Conservation (phyloP, 2,329 filamentous ascomycete species). For the Trichoderma hamatum region DNA sequence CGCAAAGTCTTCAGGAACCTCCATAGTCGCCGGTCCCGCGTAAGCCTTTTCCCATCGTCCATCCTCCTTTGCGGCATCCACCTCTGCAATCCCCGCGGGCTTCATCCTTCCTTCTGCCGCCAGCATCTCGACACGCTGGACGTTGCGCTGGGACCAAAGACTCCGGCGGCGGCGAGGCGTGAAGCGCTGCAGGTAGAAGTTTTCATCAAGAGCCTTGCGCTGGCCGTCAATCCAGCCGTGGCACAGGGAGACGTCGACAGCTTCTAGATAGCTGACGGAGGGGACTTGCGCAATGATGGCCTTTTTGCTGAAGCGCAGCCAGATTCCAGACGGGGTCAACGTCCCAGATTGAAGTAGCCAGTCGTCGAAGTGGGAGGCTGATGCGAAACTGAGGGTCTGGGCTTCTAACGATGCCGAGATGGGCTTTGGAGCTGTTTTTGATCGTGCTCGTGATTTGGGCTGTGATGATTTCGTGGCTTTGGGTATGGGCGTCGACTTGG, state of each 20-base stretch:
- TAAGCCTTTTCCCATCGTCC: constrained; percentile 64
- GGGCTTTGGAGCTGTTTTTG: neutral
- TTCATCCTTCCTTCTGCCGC: constrained; percentile 52
- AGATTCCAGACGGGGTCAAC: constrained; percentile 43
- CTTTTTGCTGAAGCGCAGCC: constrained; percentile 56
- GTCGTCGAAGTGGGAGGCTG: constrained; percentile 38
- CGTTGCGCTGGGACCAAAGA: constrained; percentile 64
- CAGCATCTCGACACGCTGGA: constrained; percentile 52
- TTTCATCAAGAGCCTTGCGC: constrained; percentile 47
- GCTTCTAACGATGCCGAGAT: neutral
- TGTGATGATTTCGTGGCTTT: neutral
- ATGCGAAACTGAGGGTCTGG: constrained; percentile 36
- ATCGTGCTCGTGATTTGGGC: neutral
- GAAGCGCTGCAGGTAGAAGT: constrained; percentile 58
- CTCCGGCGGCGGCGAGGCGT: constrained; percentile 59
- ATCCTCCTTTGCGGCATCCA: constrained; percentile 59
- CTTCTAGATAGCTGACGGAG: constrained; percentile 53
- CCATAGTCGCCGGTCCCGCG: constrained; percentile 50
- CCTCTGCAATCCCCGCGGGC: constrained; percentile 50
- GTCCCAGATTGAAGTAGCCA: constrained; percentile 46
- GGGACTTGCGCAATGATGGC: constrained; percentile 39
- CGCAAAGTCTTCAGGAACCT: constrained; percentile 54
- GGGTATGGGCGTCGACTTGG: neutral
- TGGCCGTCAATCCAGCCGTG: constrained; percentile 67
- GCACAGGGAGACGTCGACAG: constrained; percentile 60